Conservation (phyloP, 371 early-diverging fungal species). For the Zychaea mexicana region DNA sequence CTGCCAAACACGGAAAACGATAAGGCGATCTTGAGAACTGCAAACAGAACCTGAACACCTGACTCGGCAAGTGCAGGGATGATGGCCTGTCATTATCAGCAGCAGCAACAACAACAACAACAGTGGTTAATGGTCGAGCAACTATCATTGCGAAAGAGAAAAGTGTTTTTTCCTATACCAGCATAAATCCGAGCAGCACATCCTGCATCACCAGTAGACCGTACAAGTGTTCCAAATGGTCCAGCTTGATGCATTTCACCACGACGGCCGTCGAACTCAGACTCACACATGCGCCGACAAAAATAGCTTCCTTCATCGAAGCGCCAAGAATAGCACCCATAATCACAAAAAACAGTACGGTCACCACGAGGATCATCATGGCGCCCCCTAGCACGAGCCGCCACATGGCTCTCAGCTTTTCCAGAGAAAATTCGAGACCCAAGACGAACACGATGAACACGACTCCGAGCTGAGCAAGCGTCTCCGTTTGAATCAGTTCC, state of each 20-base stretch:
- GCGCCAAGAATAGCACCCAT: slow-evolving; percentile 43
- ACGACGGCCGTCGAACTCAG: slow-evolving; percentile 61
- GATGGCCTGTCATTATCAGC: slow-evolving; percentile 57
- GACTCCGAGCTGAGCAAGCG: slow-evolving; percentile 62
- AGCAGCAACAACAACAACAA: too few species aligned
- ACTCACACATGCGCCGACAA: slow-evolving; percentile 58
- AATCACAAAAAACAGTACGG: slow-evolving; percentile 38
- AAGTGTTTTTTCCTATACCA: too few species aligned
- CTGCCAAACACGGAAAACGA: slow-evolving; percentile 45
- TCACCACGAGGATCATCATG: slow-evolving; percentile 44
- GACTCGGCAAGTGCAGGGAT: slow-evolving; percentile 58
- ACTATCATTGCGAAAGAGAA: too few species aligned
- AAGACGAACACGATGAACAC: slow-evolving; percentile 61
- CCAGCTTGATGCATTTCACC: slow-evolving; percentile 48
- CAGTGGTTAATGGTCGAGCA: too few species aligned
- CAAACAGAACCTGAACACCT: slow-evolving; percentile 44
- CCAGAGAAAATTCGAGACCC: slow-evolving; percentile 62
- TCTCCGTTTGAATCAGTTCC: slow-evolving; percentile 59
- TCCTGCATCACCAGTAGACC: slow-evolving; percentile 64
- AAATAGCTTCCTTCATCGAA: slow-evolving; percentile 46
- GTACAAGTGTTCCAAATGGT: slow-evolving; percentile 51
- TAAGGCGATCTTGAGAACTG: slow-evolving; percentile 31
- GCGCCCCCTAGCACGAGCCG: slow-evolving; percentile 53
- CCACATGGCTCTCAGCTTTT: slow-evolving; percentile 59
- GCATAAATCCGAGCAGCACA: slow-evolving; percentile 60